Percentiles rank a stretch among this genome's conserved stretches.
phyloP scores from a whole-genome alignment of 1,284 basidiomycete genomes.

The Trichosporon sp. region DNA sequence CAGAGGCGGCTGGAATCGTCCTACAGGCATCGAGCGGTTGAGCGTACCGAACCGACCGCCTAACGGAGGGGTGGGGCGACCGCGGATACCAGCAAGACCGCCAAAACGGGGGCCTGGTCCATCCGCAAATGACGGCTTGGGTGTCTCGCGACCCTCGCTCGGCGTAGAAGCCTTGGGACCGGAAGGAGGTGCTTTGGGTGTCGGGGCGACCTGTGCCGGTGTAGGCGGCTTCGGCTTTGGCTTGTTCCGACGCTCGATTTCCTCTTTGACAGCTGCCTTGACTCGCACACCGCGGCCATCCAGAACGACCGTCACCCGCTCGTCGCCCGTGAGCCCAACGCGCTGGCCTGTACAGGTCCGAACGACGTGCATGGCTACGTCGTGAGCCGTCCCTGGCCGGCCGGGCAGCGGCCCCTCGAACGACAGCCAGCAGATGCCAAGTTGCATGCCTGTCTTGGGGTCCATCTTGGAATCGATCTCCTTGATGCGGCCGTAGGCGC shows the following conservation, averaged over 20 bases:
- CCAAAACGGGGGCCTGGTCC: conserved; percentile 7
- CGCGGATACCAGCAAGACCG: not conserved
- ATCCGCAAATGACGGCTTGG: conserved; percentile 7
- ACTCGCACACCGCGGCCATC: conserved; percentile 49
- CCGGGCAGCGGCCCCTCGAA: conserved; percentile 50
- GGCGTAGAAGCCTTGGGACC: conserved; percentile 5
- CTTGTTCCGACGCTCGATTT: conserved; percentile 58
- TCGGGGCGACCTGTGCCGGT: not conserved
- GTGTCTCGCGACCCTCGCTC: conserved; percentile 8
- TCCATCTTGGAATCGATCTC: conserved; percentile 77
- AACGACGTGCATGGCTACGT: conserved; percentile 44
- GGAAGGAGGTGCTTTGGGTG: not conserved
- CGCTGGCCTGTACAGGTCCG: conserved; percentile 46
- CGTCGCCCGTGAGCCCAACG: conserved; percentile 37
- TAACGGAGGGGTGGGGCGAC: conserved; percentile 13
- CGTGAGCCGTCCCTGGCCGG: conserved; percentile 33
- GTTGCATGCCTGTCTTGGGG: conserved; percentile 67
- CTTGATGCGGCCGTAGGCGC: conserved; percentile 60
- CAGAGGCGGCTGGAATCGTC: conserved; percentile 6
- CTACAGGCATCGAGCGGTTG: conserved; percentile 20
- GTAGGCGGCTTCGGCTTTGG: conserved; percentile 29
- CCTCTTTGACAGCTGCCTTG: conserved; percentile 48
- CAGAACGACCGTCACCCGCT: conserved; percentile 45
- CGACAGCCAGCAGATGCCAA: conserved; percentile 76
- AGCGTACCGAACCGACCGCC: conserved; percentile 22